Evolutionary conservation across 2,329 filamentous ascomycete genomes (phyloP), one percentile per base, ranked within the genome.

Genomic region (Cordyceps javanica): DNA sequence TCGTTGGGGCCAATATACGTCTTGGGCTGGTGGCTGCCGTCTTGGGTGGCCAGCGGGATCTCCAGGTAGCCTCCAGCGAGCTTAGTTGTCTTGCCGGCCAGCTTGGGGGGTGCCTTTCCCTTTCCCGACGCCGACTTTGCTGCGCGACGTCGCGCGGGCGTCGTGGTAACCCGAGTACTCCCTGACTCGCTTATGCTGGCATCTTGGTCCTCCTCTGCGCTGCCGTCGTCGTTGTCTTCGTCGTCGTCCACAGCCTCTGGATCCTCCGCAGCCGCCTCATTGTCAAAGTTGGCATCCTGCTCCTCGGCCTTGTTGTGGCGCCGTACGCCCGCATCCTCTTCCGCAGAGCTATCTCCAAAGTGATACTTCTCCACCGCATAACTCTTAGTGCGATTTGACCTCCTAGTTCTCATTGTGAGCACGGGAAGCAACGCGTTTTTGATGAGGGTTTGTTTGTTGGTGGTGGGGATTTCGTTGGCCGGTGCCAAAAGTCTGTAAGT

Each of bases 1-100:
- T 72, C 69, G 53, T 72, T 74, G 1, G 70, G 69, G 8, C 73
- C 72, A 54, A 68, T 63, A 60, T 73, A 72, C 42, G 66, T 67
- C 55, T 68, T 69, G 51, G 67, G 64, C 38, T 69, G 64, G 53
- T 66, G 66, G 2, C 65, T 69, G 44, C 72, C 70, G 16, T 58
- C 48, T 16, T 64, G 62, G 0, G 69, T 68, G 7, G 72, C 64
- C 46, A 70, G 66, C 51, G 72, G 70, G 21, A 73, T 60, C 55
- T 70, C 68, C 10, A 71, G 59, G 48, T 69, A 70, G 1, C 46
- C 46, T 8, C 64, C 65, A 11, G 61, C 9, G 26, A 41, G 63
- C 46, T 65, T 66, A 45, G 64, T 62, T 4, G 64, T 53, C 46
- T 64, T 61, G 25, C 64, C 59, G 2, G 61, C 44, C 32, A 59